Evolutionary conservation across 306 rosid genomes (phyloP).

Genomic region (Abrus precatorius): DNA sequence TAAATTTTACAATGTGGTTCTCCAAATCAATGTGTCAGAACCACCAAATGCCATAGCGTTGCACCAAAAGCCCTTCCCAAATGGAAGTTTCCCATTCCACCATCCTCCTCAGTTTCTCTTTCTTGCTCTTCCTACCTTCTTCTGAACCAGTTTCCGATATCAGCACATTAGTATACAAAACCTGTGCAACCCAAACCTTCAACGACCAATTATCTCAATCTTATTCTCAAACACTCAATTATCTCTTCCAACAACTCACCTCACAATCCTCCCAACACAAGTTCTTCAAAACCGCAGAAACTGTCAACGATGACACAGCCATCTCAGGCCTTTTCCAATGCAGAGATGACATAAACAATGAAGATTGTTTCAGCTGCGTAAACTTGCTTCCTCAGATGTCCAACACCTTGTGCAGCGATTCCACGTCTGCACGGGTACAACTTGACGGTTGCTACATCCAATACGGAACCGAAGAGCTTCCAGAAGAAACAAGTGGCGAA

Average conservation of each 20-base stretch:
- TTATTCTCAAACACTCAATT: slow-evolving; percentile 58
- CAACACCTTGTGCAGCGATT: slow-evolving; percentile 54
- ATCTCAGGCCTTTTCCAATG: slow-evolving; percentile 78
- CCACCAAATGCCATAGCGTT: slow-evolving; percentile 18
- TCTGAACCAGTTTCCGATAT: slow-evolving; percentile 49
- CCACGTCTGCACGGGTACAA: slow-evolving; percentile 68
- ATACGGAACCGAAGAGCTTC: slow-evolving; percentile 50
- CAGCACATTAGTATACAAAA: slow-evolving; percentile 61
- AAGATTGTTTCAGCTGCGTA: slow-evolving; percentile 72
- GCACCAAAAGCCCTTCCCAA: slow-evolving; percentile 25
- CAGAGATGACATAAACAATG: slow-evolving; percentile 54
- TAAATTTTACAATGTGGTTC: background rate
- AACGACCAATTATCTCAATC: slow-evolving; percentile 14
- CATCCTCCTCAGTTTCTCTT: slow-evolving; percentile 31
- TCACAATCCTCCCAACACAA: slow-evolving; percentile 62
- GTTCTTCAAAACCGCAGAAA: slow-evolving; percentile 62
- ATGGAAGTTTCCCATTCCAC: slow-evolving; percentile 39
- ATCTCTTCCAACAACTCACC: slow-evolving; percentile 64
- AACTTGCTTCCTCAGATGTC: slow-evolving; percentile 51
- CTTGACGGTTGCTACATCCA: slow-evolving; percentile 68
- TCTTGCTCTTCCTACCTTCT: slow-evolving; percentile 40
- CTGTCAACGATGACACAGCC: slow-evolving; percentile 14
- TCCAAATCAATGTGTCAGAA: slow-evolving; percentile 29
- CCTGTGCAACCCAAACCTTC: slow-evolving; percentile 60
- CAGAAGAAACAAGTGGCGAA: slow-evolving; percentile 11